Base-by-base conservation (phyloP, 768 basidiomycete genomes). In the Clitopilus hobsonii region DNA sequence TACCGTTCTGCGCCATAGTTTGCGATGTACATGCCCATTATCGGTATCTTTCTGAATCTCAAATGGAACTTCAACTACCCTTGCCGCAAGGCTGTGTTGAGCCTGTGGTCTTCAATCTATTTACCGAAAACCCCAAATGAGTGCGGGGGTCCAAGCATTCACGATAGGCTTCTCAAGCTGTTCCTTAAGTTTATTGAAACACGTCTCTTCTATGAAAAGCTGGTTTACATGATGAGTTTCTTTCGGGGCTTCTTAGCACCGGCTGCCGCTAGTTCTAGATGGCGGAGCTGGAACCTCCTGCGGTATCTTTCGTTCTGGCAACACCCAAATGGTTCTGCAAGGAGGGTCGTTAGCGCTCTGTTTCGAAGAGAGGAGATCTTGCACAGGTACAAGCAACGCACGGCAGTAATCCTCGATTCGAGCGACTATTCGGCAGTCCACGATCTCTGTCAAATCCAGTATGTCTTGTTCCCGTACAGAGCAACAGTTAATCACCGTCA, bases 1-100 rank as follows among this genome's bases (percentile, higher is more conserved):
- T 80, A 76, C 72, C 71, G 71, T 75, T 74, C 79, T 45, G 41
- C 18, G 84, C 84, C 82, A 89, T 89, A 87, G 79, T 69, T 65
- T 67, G 64, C 58, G 70, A 71, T 66, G 60, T 54, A 75, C 68
- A 72, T 56, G 20, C 18, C 7, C 38, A 52, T 6, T 52, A 18
- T n/a, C n/a, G n/a, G n/a, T n/a, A n/a, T n/a, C n/a, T n/a, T n/a
- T n/a, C n/a, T n/a, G n/a, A n/a, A n/a, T n/a, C n/a, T n/a, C n/a
- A n/a, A n/a, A n/a, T n/a, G n/a, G n/a, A n/a, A n/a, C n/a, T n/a
- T n/a, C n/a, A n/a, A n/a, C n/a, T n/a, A n/a, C n/a, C n/a, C n/a
- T n/a, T n/a, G n/a, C n/a, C n/a, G n/a, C n/a, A n/a, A n/a, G n/a
- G n/a, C n/a, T n/a, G n/a, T n/a, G n/a, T n/a, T n/a, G n/a, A n/a